Evolutionary conservation across 2,329 filamentous ascomycete species (phyloP).

Genomic region (Byssochlamys sp.): DNA sequence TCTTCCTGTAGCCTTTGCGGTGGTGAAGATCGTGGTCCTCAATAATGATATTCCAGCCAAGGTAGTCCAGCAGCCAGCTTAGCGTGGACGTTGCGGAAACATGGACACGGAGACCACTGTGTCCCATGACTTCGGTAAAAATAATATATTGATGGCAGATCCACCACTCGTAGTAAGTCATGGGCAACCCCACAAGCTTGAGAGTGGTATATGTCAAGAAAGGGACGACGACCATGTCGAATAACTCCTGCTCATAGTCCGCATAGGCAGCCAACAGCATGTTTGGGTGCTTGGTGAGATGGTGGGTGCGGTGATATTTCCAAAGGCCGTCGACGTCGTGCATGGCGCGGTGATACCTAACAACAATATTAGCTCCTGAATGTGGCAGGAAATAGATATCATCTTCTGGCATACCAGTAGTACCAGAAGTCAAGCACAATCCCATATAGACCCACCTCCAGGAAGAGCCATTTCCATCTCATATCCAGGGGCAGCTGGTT

Average conservation of each 20-base stretch:
- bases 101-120: conserved; percentile 15
- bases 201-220: background rate
- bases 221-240: conserved; percentile 7
- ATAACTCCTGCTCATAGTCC: background rate
- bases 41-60: conserved; percentile 31
- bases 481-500: background rate
- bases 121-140: background rate
- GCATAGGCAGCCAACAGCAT: background rate
- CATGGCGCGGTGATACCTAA: no score
- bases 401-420: background rate
- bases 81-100: conserved; percentile 19
- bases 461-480: background rate
- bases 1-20: conserved; percentile 30
- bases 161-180: background rate
- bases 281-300: background rate
- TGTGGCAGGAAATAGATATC: background rate
- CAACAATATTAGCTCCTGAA: background rate
- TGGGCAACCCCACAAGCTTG: background rate
- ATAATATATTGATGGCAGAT: background rate
- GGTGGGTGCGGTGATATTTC: background rate
- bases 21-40: conserved; percentile 37
- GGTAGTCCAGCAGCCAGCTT: conserved; percentile 23
- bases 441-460: background rate
- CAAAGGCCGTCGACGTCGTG: no score
- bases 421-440: background rate